These are phyloP conservation scores for Nemania sp. DNA, from an alignment of 2,329 filamentous ascomycete genomes.

Conservation along the genomic window DNA sequence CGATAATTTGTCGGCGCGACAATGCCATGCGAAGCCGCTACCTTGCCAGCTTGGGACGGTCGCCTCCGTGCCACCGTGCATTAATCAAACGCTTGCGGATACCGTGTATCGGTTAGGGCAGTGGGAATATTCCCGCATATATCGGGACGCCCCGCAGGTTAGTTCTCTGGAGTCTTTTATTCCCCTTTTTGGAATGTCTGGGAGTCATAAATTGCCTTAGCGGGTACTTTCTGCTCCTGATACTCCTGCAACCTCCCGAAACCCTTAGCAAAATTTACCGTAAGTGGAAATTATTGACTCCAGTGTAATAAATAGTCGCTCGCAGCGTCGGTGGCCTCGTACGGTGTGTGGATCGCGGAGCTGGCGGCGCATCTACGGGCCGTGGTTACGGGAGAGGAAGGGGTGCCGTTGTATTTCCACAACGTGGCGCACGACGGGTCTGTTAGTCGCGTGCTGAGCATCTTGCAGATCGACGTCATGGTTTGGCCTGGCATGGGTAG, in stretches of 20 bases:
- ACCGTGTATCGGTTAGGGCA: slow-evolving; percentile 80
- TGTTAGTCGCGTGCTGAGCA: slow-evolving; percentile 72
- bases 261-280: too few species aligned
- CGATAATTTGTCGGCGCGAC: slow-evolving; percentile 82
- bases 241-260: too few species aligned
- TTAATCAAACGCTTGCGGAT: slow-evolving; percentile 72
- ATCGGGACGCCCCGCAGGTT: slow-evolving; percentile 74
- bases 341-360: slow-evolving; percentile 81
- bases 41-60: slow-evolving; percentile 70
- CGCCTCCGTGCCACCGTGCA: slow-evolving; percentile 62
- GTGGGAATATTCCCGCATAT: slow-evolving; percentile 84
- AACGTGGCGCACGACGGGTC: slow-evolving; percentile 86
- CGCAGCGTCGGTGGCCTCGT: slow-evolving; percentile 69
- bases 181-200: too few species aligned
- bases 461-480: slow-evolving; percentile 80
- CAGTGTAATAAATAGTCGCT: too few species aligned
- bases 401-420: slow-evolving; percentile 69
- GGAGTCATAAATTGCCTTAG: too few species aligned
- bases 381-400: slow-evolving; percentile 56
- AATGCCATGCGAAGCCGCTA: slow-evolving; percentile 79
- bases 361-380: slow-evolving; percentile 73
- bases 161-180: too few species aligned
- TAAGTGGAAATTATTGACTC: too few species aligned
- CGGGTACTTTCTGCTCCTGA: too few species aligned
- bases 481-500: slow-evolving; percentile 87